Conservation (phyloP, 1,139 yeast genomes). For the Yamadazyma epiphylla region DNA sequence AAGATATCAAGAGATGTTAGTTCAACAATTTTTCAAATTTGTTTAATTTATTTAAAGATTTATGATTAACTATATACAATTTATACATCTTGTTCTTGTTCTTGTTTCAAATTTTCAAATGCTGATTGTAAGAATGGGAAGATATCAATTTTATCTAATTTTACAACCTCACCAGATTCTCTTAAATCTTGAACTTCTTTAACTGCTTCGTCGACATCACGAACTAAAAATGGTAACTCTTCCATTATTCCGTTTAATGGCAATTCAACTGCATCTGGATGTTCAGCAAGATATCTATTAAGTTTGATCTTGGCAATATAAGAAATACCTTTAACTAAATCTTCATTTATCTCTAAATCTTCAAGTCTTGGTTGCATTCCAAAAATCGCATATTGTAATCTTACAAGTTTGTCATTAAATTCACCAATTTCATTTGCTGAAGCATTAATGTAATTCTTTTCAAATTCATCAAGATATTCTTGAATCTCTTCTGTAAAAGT, state of each 20-base stretch:
- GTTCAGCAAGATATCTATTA: constrained; percentile 21
- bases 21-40: background rate
- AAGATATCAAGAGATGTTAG: too few species aligned
- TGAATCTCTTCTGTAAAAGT: constrained; percentile 41
- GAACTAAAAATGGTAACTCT: constrained; percentile 41
- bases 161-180: constrained; percentile 23
- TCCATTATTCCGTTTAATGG: constrained; percentile 42
- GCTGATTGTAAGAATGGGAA: constrained; percentile 39
- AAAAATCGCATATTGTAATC: constrained; percentile 77
- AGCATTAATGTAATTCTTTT: constrained; percentile 53
- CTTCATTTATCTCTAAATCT: constrained; percentile 49
- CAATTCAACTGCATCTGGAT: constrained; percentile 19
- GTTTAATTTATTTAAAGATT: background rate
- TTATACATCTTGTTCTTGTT: constrained; percentile 8
- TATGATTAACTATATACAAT: background rate
- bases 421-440: constrained; percentile 55
- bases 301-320: constrained; percentile 66
- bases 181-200: constrained; percentile 45
- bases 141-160: constrained; percentile 39
- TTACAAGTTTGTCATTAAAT: constrained; percentile 64
- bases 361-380: constrained; percentile 59
- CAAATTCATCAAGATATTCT: constrained; percentile 55
- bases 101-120: constrained; percentile 18
- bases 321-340: constrained; percentile 63
- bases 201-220: constrained; percentile 51